Conservation (phyloP, 805 yeast genomes). For the Yamadazyma sp. region DNA sequence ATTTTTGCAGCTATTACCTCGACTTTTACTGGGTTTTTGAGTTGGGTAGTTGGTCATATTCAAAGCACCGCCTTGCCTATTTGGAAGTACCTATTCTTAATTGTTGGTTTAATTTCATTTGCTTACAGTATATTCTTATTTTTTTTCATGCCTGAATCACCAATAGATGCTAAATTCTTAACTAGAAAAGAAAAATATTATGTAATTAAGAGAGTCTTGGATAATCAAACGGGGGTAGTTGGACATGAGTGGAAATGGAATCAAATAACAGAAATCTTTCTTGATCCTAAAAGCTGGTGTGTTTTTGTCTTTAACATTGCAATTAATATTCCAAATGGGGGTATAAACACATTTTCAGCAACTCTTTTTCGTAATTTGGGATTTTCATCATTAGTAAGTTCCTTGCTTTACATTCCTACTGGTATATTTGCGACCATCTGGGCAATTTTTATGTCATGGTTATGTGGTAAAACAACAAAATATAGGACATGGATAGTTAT, state of each 20-base stretch:
- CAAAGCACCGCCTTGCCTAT: conserved; percentile 41
- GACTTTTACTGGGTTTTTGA: conserved; percentile 43
- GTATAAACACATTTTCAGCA: conserved; percentile 33
- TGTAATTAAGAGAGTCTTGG: conserved; percentile 29
- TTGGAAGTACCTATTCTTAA: conserved; percentile 61
- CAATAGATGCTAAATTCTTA: conserved; percentile 35
- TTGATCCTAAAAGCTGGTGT: conserved; percentile 34
- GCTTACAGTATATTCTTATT: conserved; percentile 45
- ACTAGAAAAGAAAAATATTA: conserved; percentile 29
- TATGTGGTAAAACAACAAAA: too few relatives aligned
- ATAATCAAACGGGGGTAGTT: conserved; percentile 41
- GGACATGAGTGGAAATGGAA: conserved; percentile 31
- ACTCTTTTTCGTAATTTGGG: conserved; percentile 54
- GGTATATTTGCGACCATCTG: conserved; percentile 47
- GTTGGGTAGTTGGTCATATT: conserved; percentile 29
- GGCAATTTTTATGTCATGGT: conserved; percentile 21
- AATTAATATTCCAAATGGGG: conserved; percentile 35
- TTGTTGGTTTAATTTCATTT: conserved; percentile 58
- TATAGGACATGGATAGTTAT: conserved; percentile 18
- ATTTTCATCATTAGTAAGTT: conserved; percentile 40
- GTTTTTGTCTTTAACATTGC: conserved; percentile 26
- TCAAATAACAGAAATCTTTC: conserved; percentile 35
- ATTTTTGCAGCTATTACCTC: conserved; percentile 47
- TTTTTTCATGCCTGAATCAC: conserved; percentile 41
- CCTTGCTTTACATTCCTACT: conserved; percentile 53